Evolutionary conservation across 176 grass and related monocot genomes (phyloP).

Genomic region (Oryza punctata): DNA sequence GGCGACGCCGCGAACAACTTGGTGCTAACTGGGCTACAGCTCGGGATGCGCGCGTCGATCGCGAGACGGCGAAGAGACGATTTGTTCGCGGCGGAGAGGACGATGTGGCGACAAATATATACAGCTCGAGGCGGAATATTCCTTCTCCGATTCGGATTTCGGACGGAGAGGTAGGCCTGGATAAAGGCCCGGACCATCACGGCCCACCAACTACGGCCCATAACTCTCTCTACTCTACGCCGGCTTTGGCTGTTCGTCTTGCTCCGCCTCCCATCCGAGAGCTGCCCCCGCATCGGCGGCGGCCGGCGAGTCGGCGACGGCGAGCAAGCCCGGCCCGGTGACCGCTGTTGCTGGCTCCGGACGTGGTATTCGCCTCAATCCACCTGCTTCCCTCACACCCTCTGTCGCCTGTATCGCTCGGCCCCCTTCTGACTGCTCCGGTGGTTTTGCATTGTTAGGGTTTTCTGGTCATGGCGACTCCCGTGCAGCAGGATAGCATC

Average conservation of each 20-base stretch:
- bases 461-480: constrained; percentile 25
- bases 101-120: neutral
- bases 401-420: neutral
- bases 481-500: neutral
- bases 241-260: neutral
- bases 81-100: neutral
- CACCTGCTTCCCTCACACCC: neutral
- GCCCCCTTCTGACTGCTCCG: neutral
- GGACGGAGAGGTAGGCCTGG: neutral
- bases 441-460: constrained; percentile 19
- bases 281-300: no score
- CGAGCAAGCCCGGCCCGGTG: neutral
- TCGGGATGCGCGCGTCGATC: neutral
- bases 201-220: neutral
- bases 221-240: neutral
- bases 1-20: neutral
- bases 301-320: neutral
- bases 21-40: neutral
- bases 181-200: neutral
- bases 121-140: neutral
- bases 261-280: neutral
- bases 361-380: neutral
- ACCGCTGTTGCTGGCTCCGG: neutral
- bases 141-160: neutral
- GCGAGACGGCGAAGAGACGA: neutral